Base-by-base conservation (phyloP, 1,284 basidiomycete genomes). In the Quambalaria eucalypti region DNA sequence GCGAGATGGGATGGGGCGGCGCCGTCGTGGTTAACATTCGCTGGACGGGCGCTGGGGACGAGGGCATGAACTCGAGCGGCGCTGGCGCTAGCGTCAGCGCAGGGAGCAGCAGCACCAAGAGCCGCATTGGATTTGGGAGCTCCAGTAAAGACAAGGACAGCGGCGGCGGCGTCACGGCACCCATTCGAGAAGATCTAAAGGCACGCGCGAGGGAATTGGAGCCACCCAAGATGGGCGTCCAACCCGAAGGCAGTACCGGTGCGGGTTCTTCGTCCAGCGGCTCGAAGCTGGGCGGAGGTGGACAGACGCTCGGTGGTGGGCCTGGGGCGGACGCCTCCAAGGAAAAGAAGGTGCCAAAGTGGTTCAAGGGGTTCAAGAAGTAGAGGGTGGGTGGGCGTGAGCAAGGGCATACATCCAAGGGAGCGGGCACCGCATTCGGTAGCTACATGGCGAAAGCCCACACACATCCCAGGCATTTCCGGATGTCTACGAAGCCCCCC, bases 1-100 rank as follows among this genome's bases (percentile, higher is more conserved):
- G 79, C 0, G 82, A 89, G 51, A 80, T 92, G 8, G 82, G 87
- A 21, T 79, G 92, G 29, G 83, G 87, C 0, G 89, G 90, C 0
- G 85, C 86, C 1, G 87, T 88, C 2, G 78, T 90, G 14, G 80
- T 92, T 3, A 77, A 85, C 42, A 77, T 92, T 51, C 81, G 83
- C 55, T 93, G 91, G 73, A 90, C 91, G 67, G 79, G 88, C 61
- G 9, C 80, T 71, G 1, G 78, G 66, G 42, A 84, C 80, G 58
- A 80, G 82, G 29, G 85, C 29, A n/a, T 23, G 29, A 50, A 33
- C 16, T 12, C n/a, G 26, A 3, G 48, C 23, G 12, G 16, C 28
- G 26, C 23, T 21, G 10, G 19, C n/a, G 48, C 33, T 10, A 38
- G 33, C 10, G 10, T 38, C 10, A 10, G 33, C 33, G 33, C 33